Conservation (phyloP, 306 rosid genomes). For the Bauhinia variegata region DNA sequence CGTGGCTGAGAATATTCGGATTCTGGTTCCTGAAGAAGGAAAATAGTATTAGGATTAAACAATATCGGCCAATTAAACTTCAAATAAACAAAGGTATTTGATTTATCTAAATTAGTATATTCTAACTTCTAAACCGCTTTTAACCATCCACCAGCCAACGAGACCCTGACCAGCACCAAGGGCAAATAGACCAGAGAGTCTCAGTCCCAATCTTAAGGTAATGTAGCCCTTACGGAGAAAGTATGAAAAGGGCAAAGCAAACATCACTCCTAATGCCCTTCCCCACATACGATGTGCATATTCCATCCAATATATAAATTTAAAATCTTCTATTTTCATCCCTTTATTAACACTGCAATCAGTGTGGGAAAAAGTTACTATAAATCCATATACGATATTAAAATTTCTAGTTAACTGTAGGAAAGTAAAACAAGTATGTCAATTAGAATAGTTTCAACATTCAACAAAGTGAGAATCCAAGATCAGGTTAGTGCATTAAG, state of each 20-base stretch:
- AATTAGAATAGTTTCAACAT: not conserved
- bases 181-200: constrained; percentile 69
- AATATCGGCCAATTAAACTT: constrained; percentile 13
- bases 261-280: constrained; percentile 78
- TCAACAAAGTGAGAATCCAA: not conserved
- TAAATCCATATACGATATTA: not conserved
- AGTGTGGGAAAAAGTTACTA: not conserved
- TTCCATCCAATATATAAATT: constrained; percentile 70
- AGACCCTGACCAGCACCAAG: constrained; percentile 93
- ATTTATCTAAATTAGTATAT: constrained; percentile 20
- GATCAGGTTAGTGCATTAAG: not conserved
- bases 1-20: constrained; percentile 89
- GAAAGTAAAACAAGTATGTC: constrained; percentile 8
- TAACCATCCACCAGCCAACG: constrained; percentile 99
- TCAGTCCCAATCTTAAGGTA: constrained; percentile 73
- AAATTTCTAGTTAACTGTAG: not conserved
- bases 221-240: constrained; percentile 87
- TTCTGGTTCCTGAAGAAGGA: constrained; percentile 70
- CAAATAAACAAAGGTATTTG: constrained; percentile 26
- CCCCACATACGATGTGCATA: constrained; percentile 99
- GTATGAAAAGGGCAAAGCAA: constrained; percentile 90
- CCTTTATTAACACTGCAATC: constrained; percentile 55
- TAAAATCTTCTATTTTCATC: constrained; percentile 53
- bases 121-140: constrained; percentile 74
- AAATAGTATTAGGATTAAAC: constrained; percentile 25